A percentile compares a stretch with the other conserved stretches of the same genome.
phyloP scores from a whole-genome alignment of 2,329 filamentous ascomycete genomes.

The Neofusicoccum kwambonambiense region DNA sequence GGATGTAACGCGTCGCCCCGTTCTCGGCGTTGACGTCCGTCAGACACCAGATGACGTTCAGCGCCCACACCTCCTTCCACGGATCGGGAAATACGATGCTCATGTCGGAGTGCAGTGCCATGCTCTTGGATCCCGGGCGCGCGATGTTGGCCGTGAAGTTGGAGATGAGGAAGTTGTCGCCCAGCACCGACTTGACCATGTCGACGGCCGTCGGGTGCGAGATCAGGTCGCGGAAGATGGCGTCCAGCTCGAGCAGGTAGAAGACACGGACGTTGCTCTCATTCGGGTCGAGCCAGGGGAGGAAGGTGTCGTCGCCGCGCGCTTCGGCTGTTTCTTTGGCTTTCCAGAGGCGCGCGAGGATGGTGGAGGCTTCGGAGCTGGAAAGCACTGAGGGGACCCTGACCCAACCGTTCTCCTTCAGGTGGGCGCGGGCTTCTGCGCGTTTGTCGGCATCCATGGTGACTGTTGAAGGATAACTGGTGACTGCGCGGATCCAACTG shows the following conservation, averaged over 20 bases:
- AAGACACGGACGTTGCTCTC: slow-evolving; percentile 32
- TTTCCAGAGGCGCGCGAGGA: slow-evolving; percentile 27
- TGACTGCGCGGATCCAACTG: too few species aligned
- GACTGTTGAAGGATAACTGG: neutral
- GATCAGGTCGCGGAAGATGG: slow-evolving; percentile 30
- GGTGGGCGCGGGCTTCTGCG: slow-evolving; percentile 20
- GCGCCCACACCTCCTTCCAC: slow-evolving; percentile 26
- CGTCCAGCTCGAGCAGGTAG: slow-evolving; percentile 32
- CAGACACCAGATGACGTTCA: slow-evolving; percentile 33
- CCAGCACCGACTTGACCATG: slow-evolving; percentile 31
- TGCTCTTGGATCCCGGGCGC: slow-evolving; percentile 29
- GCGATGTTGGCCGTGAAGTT: slow-evolving; percentile 41
- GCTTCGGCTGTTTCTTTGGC: slow-evolving; percentile 25
- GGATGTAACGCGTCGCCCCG: slow-evolving; percentile 26
- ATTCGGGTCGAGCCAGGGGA: slow-evolving; percentile 31
- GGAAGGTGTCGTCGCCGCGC: slow-evolving; percentile 26
- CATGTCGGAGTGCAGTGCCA: slow-evolving; percentile 36
- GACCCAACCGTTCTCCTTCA: slow-evolving; percentile 29
- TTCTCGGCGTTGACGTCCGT: slow-evolving; percentile 32
- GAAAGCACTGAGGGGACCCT: slow-evolving; percentile 27
- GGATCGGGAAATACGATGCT: slow-evolving; percentile 35
- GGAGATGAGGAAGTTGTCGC: slow-evolving; percentile 32
- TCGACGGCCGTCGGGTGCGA: slow-evolving; percentile 28
- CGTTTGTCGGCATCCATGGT: slow-evolving; percentile 16
- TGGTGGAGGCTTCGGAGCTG: slow-evolving; percentile 21